Evolutionary conservation across 148 eudicot species (phyloP).

Genomic region (Vaccinium myrtillus): DNA sequence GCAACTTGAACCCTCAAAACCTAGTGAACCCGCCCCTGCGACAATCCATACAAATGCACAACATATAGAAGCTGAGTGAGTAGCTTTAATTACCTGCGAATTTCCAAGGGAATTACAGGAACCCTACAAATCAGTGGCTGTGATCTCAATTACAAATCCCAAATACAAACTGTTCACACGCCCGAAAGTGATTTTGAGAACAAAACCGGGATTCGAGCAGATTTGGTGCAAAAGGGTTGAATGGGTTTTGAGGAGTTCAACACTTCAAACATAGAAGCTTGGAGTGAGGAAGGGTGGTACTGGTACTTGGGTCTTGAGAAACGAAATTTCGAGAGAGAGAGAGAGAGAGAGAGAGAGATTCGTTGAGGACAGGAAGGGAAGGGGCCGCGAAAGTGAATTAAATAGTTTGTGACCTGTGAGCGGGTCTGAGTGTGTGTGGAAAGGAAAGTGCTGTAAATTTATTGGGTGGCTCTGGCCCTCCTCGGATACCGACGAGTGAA

Average conservation of each 20-base stretch:
- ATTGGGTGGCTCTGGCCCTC: too few species aligned
- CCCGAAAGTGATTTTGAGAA: background rate
- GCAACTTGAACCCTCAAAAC: too few species aligned
- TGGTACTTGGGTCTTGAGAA: background rate
- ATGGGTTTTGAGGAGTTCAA: background rate
- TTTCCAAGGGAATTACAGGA: background rate
- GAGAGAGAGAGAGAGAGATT: constrained; percentile 13
- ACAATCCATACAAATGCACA: background rate
- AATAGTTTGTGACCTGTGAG: background rate
- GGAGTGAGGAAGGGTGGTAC: background rate
- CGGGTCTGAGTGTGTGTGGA: background rate
- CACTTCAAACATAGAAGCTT: background rate
- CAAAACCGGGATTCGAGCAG: background rate
- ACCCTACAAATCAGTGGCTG: background rate
- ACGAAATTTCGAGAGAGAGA: constrained; percentile 4
- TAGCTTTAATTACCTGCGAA: background rate
- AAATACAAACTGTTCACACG: background rate
- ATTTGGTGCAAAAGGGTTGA: background rate
- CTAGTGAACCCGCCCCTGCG: too few species aligned
- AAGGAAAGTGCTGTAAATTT: too few species aligned
- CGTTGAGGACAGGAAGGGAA: background rate
- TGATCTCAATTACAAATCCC: background rate
- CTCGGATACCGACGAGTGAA: too few species aligned
- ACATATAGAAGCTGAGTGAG: background rate
- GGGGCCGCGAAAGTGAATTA: background rate